Evolutionary conservation across 306 rosid species (phyloP), one percentile per base, ranked within the genome.

Genomic region (Abrus pulchellus): DNA sequence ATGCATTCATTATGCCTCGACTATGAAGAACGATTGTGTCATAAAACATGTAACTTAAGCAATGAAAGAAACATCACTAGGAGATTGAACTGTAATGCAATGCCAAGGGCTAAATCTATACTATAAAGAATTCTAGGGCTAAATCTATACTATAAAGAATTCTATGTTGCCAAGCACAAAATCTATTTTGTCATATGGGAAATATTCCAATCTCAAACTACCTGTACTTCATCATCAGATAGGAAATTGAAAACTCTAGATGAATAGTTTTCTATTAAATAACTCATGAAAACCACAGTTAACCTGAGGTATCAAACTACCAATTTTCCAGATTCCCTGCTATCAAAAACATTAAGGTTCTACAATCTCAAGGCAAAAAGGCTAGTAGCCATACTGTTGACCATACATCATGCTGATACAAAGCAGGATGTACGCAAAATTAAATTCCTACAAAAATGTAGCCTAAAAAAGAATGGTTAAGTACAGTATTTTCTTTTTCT

Each of bases 381-480:
- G 69, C 45, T 53, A 30, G 62, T 8, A 28, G 2, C 20, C 53
- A 72, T 9, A 74, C 75, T 77, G 48, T 62, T 32, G 71, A 50
- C 78, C 30, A 32, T n/a, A 68, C 50, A 79, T 54, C 70, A 69
- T 62, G 71, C 44, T 52, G 5, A 54, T 61, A 2, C 33, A 67
- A 60, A 30, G 52, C 54, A 75, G 81, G 70, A 72, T 49, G 30
- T 55, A 45, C 34, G 32, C 28, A 7, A 60, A 36, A 48, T 27
- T 13, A 73, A 44, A 13, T 48, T 84, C 83, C 82, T 72, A 45
- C 61, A 65, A 74, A 50, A 43, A 72, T 74, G 29, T 77, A 47
- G 59, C 55, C 44, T 41, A 62, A 20, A 52, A 53, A 80, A 77
- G 85, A 70, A 79, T 84, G 68, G 84, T 64, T 69, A 63, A 50